Conservation (phyloP, 2,329 filamentous ascomycete genomes). For the Corynespora cassiicola region DNA sequence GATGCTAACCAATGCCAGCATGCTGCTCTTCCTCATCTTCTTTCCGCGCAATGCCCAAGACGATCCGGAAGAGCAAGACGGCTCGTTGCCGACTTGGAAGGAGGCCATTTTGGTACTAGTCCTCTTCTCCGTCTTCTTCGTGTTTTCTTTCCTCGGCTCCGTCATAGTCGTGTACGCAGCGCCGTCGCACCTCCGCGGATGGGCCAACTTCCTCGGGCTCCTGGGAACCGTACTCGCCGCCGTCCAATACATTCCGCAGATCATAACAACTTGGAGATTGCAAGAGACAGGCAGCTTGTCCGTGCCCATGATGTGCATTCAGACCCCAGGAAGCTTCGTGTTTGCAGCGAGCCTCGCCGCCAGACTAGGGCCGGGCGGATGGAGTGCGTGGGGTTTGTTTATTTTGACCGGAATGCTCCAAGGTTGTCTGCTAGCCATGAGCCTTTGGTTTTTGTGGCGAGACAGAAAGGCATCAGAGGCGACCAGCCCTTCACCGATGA, state of each 20-base stretch:
- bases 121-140: constrained; percentile 75
- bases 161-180: constrained; percentile 71
- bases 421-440: constrained; percentile 80
- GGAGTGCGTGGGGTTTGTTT: constrained; percentile 96
- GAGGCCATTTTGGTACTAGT: constrained; percentile 79
- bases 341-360: constrained; percentile 85
- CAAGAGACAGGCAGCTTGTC: constrained; percentile 90
- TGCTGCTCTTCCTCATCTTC: constrained; percentile 93
- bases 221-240: constrained; percentile 79
- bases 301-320: constrained; percentile 98
- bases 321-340: constrained; percentile 89
- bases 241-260: constrained; percentile 94
- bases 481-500: constrained; percentile 3
- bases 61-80: constrained; percentile 32
- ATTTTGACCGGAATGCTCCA: constrained; percentile 86
- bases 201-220: constrained; percentile 87
- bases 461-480: constrained; percentile 42
- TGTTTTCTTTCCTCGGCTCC: constrained; percentile 69
- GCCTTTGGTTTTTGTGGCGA: constrained; percentile 74
- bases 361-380: constrained; percentile 80
- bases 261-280: constrained; percentile 85
- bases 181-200: constrained; percentile 71
- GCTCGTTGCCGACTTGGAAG: constrained; percentile 66
- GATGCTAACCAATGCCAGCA: constrained; percentile 58
- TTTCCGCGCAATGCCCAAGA: constrained; percentile 61